Conservation (phyloP, 495 filamentous ascomycete genomes). For the Symbiotaphrina buchneri region DNA sequence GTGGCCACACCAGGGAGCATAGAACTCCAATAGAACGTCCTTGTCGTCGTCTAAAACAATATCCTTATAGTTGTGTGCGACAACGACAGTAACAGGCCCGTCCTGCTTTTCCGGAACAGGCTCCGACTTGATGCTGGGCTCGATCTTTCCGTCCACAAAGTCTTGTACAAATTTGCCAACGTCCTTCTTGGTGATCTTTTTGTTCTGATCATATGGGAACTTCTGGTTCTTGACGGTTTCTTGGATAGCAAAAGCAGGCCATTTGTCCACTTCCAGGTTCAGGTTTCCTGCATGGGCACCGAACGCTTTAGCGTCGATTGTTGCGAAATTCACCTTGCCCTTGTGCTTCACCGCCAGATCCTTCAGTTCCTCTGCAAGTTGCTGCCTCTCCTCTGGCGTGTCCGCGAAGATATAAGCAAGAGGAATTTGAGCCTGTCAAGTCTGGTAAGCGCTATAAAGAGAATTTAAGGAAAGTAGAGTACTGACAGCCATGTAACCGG, state of each 20-base stretch:
- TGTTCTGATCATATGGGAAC: constrained; percentile 77
- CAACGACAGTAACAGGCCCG: constrained; percentile 67
- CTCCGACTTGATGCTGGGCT: constrained; percentile 95
- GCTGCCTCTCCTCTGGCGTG: constrained; percentile 68
- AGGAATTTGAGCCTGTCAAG: constrained; percentile 54
- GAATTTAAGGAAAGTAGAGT: not conserved
- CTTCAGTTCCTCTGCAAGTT: constrained; percentile 39
- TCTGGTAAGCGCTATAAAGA: constrained; percentile 1
- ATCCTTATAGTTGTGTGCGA: constrained; percentile 86
- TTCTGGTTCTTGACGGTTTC: constrained; percentile 91
- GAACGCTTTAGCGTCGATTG: constrained; percentile 87
- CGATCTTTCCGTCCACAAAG: constrained; percentile 70
- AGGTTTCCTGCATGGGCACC: constrained; percentile 92
- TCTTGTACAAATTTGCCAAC: constrained; percentile 73
- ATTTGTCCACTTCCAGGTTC: constrained; percentile 86
- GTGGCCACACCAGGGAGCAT: constrained; percentile 97
- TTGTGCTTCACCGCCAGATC: constrained; percentile 30
- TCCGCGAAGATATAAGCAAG: constrained; percentile 97
- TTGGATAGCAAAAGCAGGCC: constrained; percentile 96
- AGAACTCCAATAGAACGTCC: constrained; percentile 97
- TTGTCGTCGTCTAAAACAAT: constrained; percentile 83
- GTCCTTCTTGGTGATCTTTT: constrained; percentile 51
- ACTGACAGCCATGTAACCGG: constrained; percentile 76
- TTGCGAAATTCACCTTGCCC: constrained; percentile 26
- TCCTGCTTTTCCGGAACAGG: constrained; percentile 91